Evolutionary conservation across 768 basidiomycete species (phyloP).

Genomic region (Ephemerocybe angulata): DNA sequence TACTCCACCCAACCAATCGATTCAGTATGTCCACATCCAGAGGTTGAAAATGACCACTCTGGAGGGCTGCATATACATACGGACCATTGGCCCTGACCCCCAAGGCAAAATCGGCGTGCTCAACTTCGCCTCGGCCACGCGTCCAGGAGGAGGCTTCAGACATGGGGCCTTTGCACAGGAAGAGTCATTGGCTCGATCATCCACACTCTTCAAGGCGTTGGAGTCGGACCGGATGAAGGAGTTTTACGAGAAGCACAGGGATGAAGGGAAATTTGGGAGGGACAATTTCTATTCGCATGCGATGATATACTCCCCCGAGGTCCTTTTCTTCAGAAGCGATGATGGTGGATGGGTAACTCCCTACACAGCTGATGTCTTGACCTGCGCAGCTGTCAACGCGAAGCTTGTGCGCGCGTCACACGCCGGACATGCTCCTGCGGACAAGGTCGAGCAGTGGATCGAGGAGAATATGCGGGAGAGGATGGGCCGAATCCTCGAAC

Average conservation of each 20-base stretch:
- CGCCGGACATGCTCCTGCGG: slow-evolving; percentile 1
- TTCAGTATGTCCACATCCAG: neutral
- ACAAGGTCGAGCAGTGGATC: slow-evolving; percentile 21
- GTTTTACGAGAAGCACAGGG: slow-evolving; percentile 58
- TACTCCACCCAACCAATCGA: neutral
- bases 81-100: neutral
- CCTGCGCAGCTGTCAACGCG: slow-evolving; percentile 73
- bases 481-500: slow-evolving; percentile 60
- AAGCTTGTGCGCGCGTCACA: slow-evolving; percentile 25
- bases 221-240: slow-evolving; percentile 46
- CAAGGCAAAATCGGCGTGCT: slow-evolving; percentile 42
- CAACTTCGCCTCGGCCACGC: slow-evolving; percentile 72
- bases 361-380: slow-evolving; percentile 58
- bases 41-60: neutral
- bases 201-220: slow-evolving; percentile 66
- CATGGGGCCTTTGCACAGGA: slow-evolving; percentile 75
- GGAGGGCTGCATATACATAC: neutral
- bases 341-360: slow-evolving; percentile 52
- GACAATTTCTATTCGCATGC: slow-evolving; percentile 64
- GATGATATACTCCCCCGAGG: slow-evolving; percentile 67
- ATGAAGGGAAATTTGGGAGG: neutral
- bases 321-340: slow-evolving; percentile 62
- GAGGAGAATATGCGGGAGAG: slow-evolving; percentile 57
- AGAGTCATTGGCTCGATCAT: slow-evolving; percentile 71
- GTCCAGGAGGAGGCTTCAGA: slow-evolving; percentile 73